Evolutionary conservation across 129 eudicot genomes (phyloP), one percentile per base, ranked within the genome.

Genomic region (Helianthus tuberosus): DNA sequence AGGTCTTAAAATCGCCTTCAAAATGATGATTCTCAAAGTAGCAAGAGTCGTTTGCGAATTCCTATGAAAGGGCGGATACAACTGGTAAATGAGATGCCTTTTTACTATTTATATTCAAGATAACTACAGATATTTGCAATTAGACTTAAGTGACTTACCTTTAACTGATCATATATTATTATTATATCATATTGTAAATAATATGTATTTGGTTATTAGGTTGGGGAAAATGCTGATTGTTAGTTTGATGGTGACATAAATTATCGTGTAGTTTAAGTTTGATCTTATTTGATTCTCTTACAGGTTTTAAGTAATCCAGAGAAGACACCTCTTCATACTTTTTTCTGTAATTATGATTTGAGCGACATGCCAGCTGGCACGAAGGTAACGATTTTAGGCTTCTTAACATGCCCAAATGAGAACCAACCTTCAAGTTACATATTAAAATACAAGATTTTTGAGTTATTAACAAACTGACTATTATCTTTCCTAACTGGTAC

Each of bases 221-320:
- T 50, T 51, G 20, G 57, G 25, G 59, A 29, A 58, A 23, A 59
- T 25, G 41, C 27, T 59, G 64, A 59, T 25, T 59, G 41, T 59
- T 61, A 61, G 11, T 61, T 14, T 38, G 8, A 15, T 20, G 16
- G 20, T 17, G 48, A 32, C 25, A 36, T 74, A 35, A 13, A 54
- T 10, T 80, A 69, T 39, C 25, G 65, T 69, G 61, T 47, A 36
- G 53, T 36, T 62, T 41, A 46, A 72, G 57, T 68, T 77, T 51
- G 29, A 16, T 74, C 50, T 23, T 66, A 50, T 55, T 64, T 84
- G 66, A 25, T 81, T 70, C 17, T 54, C 47, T 32, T 25, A 66
- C 91, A 90, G 98, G 89, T 93, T 72, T 76, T 90, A 79, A 93
- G 97, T 87, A 91, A 91, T 79, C 97, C 97, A 12, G 97, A 91